Conservation (phyloP, 2,329 filamentous ascomycete species). For the Penicillium decumbens region DNA sequence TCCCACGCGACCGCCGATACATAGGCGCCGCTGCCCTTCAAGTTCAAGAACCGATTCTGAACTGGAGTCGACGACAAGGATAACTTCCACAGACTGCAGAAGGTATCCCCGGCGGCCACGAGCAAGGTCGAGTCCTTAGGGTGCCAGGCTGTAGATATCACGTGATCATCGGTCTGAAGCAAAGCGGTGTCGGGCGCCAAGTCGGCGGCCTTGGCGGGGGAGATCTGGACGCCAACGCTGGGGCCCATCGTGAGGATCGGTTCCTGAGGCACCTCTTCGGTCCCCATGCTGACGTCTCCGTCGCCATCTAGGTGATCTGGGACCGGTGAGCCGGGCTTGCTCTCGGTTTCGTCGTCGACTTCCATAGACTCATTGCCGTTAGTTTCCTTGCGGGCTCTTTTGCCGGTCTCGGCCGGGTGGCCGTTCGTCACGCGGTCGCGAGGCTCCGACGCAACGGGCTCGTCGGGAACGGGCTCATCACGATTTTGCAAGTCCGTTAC, state of each 20-base stretch:
- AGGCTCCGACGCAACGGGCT: conserved; percentile 31
- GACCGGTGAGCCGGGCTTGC: conserved; percentile 17
- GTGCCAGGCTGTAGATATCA: conserved; percentile 43
- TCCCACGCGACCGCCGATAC: conserved; percentile 48
- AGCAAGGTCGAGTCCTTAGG: conserved; percentile 43
- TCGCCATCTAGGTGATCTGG: conserved; percentile 39
- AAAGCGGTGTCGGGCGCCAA: conserved; percentile 44
- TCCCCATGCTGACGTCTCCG: conserved; percentile 42
- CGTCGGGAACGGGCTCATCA: conserved; percentile 31
- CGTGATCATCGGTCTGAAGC: conserved; percentile 39
- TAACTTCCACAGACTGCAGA: conserved; percentile 46
- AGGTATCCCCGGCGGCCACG: conserved; percentile 41
- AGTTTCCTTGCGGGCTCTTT: conserved; percentile 35
- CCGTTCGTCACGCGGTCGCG: conserved; percentile 39
- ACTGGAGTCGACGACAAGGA: conserved; percentile 27
- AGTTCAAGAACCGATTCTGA: conserved; percentile 37
- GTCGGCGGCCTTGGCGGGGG: conserved; percentile 47
- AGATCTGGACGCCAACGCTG: conserved; percentile 47
- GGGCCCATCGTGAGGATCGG: conserved; percentile 42
- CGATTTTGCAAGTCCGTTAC: conserved; percentile 26
- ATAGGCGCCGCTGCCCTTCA: conserved; percentile 30
- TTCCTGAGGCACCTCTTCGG: conserved; percentile 26
- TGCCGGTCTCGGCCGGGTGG: conserved; percentile 30
- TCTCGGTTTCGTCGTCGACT: conserved; percentile 35
- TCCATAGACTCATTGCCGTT: conserved; percentile 40